Conservation (phyloP, 208 protist species). For the Angomonas ambiguus region DNA sequence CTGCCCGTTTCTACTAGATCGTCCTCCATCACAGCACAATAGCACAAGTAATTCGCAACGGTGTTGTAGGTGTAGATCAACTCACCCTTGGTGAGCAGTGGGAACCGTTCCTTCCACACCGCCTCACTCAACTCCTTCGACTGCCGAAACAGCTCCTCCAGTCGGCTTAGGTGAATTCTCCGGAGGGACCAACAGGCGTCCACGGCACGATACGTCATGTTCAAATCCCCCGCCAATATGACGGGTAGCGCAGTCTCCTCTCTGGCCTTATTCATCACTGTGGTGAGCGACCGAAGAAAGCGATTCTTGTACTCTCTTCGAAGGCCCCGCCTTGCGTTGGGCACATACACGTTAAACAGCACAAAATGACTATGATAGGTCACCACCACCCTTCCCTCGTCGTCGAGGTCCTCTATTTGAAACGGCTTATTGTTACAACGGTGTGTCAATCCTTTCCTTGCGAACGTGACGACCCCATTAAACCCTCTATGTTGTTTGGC, state of each 20-base stretch:
- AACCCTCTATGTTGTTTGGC: slow-evolving; percentile 63
- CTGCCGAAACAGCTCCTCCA: slow-evolving; percentile 20
- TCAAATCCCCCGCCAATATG: slow-evolving; percentile 79
- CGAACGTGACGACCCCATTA: slow-evolving; percentile 88
- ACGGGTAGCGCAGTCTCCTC: slow-evolving; percentile 49
- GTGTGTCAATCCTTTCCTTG: slow-evolving; percentile 53
- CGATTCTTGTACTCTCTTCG: slow-evolving; percentile 52
- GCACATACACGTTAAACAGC: slow-evolving; percentile 87
- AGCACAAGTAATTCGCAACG: slow-evolving; percentile 35
- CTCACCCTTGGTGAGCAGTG: slow-evolving; percentile 25
- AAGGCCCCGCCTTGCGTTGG: slow-evolving; percentile 61
- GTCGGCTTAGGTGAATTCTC: slow-evolving; percentile 44
- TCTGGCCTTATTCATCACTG: slow-evolving; percentile 34
- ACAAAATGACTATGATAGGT: slow-evolving; percentile 74
- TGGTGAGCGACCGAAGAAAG: slow-evolving; percentile 49
- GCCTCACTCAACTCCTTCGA: slow-evolving; percentile 17
- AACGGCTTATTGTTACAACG: slow-evolving; percentile 66
- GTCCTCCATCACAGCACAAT: slow-evolving; percentile 6
- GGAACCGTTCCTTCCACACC: slow-evolving; percentile 25
- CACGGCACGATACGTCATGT: slow-evolving; percentile 74
- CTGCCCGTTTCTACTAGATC: background rate
- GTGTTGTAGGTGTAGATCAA: slow-evolving; percentile 31
- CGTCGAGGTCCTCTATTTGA: slow-evolving; percentile 55
- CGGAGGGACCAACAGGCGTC: slow-evolving; percentile 73
- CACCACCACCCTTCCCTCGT: slow-evolving; percentile 78